These are phyloP conservation scores for Platanthera zijinensis DNA, from an alignment of 106 monocot species.

Conservation along the genomic window DNA sequence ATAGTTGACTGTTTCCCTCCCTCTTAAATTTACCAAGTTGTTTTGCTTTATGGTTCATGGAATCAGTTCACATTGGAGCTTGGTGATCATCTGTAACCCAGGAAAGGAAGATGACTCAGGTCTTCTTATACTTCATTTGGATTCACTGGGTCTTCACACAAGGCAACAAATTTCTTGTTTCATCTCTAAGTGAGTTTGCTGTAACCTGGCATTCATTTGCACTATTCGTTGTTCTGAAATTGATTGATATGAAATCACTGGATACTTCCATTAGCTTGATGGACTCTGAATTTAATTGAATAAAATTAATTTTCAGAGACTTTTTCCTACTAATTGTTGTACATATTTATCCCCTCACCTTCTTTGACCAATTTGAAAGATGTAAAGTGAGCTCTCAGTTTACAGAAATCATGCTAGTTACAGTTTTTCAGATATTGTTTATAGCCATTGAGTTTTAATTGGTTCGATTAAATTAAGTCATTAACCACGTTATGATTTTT, in stretches of 20 bases:
- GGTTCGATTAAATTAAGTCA: not conserved
- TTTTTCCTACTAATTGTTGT: not conserved
- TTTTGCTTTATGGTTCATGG: slow-evolving; percentile 3
- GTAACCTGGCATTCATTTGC: not conserved
- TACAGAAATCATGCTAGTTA: not conserved
- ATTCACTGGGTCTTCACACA: slow-evolving; percentile 71
- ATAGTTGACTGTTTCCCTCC: not conserved
- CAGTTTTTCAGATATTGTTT: not conserved
- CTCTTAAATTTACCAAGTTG: not conserved
- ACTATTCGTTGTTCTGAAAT: not conserved
- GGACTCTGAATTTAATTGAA: not conserved
- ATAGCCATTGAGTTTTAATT: not conserved
- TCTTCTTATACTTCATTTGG: slow-evolving; percentile 84
- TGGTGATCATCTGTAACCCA: slow-evolving; percentile 84
- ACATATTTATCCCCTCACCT: not conserved
- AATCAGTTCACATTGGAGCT: slow-evolving; percentile 84
- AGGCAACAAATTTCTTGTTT: slow-evolving; percentile 43
- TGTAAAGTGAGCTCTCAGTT: not conserved
- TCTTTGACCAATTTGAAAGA: not conserved
- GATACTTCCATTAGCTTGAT: not conserved
- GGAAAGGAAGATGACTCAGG: slow-evolving; percentile 60
- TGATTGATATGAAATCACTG: not conserved
- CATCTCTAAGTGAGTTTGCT: slow-evolving; percentile 35
- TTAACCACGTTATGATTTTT: not conserved
- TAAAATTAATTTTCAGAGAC: not conserved